Evolutionary conservation across 371 early-diverging fungal species (phyloP).

Genomic region (Rhizopus arrhizus): DNA sequence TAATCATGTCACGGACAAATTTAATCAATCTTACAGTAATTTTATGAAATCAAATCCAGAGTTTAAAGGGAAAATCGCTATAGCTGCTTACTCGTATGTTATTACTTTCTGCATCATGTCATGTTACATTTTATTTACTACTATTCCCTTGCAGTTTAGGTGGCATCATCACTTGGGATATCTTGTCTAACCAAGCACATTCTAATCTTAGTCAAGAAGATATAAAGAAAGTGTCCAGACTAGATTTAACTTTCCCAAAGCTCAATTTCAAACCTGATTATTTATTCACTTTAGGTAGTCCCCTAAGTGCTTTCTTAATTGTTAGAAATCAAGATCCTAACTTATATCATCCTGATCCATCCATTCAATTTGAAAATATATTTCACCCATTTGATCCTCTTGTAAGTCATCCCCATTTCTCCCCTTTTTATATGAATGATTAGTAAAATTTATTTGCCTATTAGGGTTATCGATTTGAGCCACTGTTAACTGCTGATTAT

Average conservation of each 20-base stretch:
- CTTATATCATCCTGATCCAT: constrained; percentile 52
- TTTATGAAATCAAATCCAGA: constrained; percentile 53
- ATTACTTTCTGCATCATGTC: not conserved
- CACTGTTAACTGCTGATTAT: constrained; percentile 35
- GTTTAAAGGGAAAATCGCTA: constrained; percentile 60
- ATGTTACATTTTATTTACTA: no score
- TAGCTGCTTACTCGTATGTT: constrained; percentile 59
- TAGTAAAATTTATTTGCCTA: not conserved
- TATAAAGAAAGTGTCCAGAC: constrained; percentile 28
- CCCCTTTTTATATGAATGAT: not conserved
- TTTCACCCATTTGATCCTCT: constrained; percentile 68
- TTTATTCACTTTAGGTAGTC: constrained; percentile 63
- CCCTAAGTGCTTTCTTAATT: constrained; percentile 61
- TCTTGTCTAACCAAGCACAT: constrained; percentile 45
- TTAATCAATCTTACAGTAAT: constrained; percentile 56
- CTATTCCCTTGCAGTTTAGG: constrained; percentile 43
- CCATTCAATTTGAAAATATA: constrained; percentile 60
- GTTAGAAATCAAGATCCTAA: constrained; percentile 58
- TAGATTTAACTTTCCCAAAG: constrained; percentile 49
- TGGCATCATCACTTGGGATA: constrained; percentile 66
- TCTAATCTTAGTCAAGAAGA: constrained; percentile 12
- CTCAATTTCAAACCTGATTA: constrained; percentile 57
- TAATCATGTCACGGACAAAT: constrained; percentile 54
- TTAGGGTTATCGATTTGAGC: constrained; percentile 56
- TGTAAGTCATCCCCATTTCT: constrained; percentile 19